Base-by-base conservation (phyloP, 2,329 filamentous ascomycete genomes). In the Scortechinia acanthostroma region DNA sequence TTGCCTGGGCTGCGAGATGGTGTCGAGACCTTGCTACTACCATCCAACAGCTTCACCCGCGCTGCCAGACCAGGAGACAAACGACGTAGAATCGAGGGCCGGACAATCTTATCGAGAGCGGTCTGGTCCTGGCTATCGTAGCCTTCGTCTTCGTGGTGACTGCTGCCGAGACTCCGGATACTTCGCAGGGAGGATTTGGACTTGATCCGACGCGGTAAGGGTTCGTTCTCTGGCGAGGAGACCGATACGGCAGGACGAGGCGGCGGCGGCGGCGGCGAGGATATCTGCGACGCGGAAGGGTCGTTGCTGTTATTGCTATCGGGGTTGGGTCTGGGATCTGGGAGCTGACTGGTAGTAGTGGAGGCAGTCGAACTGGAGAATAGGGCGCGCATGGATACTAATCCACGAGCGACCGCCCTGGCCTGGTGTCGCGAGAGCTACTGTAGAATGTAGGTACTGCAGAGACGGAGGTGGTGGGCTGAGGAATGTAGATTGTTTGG, bases 11-110 rank as follows among this genome's bases (percentile, higher is more conserved):
- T 55, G 30, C 47, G 48, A 5, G 49, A 50, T 25, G 45, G 48
- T 15, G 51, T 46, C 23, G 46, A 37, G 10, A 23, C 48, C 45
- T 60, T 62, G 44, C 51, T 55, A 45, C 55, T 61, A 22, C 62
- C 56, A 56, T 66, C 63, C 19, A 68, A 53, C 21, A 63, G 48
- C 48, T 65, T 68, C 45, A 68, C 62, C 42, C 64, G 61, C 42
- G 64, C 64, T 6, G 64, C 64, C 10, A 68, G 54, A 17, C 61
- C 62, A 42, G 64, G 64, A 33, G 64, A 68, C 40, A 68, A 52
- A 16, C 63, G 62, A 47, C 64, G 63, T 43, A 67, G 59, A 48
- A 68, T 61, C 19, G 59, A 63, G 17, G 60, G 50, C 17, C 56
- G 58, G 22, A 30, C 25, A 30, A 30, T 10, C 25, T 30, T 30